These are phyloP conservation scores for Colletotrichum viniferum DNA, from an alignment of 2,329 filamentous ascomycete species.

Conservation along the genomic window DNA sequence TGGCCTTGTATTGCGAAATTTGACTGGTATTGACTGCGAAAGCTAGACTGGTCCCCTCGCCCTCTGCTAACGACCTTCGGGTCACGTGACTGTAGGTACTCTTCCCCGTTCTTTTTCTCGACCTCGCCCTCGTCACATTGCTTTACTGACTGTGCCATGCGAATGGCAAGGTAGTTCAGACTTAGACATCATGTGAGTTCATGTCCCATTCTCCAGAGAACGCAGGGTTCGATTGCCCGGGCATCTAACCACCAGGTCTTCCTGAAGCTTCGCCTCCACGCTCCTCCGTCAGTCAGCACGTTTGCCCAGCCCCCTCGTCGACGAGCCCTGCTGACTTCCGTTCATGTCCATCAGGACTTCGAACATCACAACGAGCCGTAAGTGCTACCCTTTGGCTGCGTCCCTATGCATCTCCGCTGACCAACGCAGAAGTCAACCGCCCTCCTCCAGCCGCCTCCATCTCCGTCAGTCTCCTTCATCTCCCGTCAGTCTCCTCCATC, in stretches of 20 bases:
- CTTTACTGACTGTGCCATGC: neutral
- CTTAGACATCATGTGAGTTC: neutral
- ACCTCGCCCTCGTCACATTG: neutral
- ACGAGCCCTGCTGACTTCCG: neutral
- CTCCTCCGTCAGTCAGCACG: neutral
- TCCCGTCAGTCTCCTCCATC: neutral
- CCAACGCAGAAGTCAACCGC: neutral
- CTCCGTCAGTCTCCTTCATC: neutral
- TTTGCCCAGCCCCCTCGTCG: neutral
- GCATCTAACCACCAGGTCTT: neutral
- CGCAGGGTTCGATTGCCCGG: too few species aligned
- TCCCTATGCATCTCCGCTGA: neutral
- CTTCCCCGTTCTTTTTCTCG: neutral
- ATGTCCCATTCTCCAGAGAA: neutral
- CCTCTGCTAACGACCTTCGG: neutral
- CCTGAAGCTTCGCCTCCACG: neutral
- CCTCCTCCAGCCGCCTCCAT: neutral
- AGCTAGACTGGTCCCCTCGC: neutral
- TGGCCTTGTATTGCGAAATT: neutral
- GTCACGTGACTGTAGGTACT: neutral
- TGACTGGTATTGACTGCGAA: neutral
- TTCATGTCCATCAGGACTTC: neutral
- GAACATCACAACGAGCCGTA: neutral
- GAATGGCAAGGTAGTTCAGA: neutral
- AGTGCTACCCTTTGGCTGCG: neutral